phyloP scores from a whole-genome alignment of 345 rosid genomes.

The Eucalyptus regnans region DNA sequence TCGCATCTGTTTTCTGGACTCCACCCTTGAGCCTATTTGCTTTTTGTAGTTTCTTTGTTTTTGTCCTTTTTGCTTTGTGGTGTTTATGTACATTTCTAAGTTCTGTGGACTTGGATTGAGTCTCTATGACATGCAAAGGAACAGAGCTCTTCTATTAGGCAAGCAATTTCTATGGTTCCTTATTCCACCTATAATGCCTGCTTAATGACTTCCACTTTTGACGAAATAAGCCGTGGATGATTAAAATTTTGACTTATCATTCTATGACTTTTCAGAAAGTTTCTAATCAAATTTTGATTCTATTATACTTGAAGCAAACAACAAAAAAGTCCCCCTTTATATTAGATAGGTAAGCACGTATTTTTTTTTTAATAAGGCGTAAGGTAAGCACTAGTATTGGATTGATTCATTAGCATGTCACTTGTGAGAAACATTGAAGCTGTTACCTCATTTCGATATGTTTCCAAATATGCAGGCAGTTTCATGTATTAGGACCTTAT shows the following conservation, averaged over 20 bases:
- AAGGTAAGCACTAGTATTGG: background rate
- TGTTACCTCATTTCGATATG: background rate
- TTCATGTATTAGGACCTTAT: slow-evolving; percentile 78
- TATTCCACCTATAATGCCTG: background rate
- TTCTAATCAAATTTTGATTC: background rate
- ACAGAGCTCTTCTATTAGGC: background rate
- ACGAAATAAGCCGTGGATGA: background rate
- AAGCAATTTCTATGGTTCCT: background rate
- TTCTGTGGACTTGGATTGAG: background rate
- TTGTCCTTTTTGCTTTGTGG: background rate
- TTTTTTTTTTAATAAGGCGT: background rate
- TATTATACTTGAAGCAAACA: background rate
- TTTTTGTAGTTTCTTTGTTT: background rate
- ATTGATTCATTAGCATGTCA: background rate
- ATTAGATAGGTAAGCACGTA: background rate
- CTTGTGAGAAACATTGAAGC: background rate
- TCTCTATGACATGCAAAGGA: background rate
- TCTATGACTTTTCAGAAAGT: background rate
- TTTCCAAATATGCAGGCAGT: slow-evolving; percentile 60
- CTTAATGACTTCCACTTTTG: background rate
- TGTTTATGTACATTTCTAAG: background rate
- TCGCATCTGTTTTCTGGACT: background rate
- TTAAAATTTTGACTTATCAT: background rate
- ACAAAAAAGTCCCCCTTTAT: background rate
- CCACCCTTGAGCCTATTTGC: background rate